A percentile compares a stretch with the other conserved stretches of the same genome.
Evolutionary conservation across 129 eudicot species (phyloP).

Genomic region (Sambucus nigra): DNA sequence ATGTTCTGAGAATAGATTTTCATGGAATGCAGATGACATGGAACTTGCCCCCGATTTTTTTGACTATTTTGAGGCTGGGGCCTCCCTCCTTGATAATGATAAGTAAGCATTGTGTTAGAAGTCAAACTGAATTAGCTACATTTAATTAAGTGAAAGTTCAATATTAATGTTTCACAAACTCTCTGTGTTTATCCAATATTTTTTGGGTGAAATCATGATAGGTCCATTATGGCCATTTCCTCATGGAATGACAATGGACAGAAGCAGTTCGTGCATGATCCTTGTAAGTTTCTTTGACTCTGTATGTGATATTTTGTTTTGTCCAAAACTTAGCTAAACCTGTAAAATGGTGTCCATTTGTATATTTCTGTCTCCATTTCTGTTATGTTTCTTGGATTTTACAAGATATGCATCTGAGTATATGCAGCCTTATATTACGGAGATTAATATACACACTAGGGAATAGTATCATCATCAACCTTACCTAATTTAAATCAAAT

Average conservation of each 20-base stretch:
- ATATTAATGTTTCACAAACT: neutral
- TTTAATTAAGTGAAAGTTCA: constrained; percentile 1
- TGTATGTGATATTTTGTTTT: neutral
- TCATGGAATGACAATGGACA: constrained; percentile 99
- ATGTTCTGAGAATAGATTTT: constrained; percentile 10
- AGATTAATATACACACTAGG: too few species aligned
- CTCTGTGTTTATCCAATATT: neutral
- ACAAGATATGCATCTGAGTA: too few species aligned
- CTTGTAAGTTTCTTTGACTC: constrained; percentile 49
- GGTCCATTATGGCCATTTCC: constrained; percentile 83
- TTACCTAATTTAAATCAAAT: too few species aligned
- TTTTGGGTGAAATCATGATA: constrained; percentile 3
- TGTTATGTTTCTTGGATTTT: too few species aligned
- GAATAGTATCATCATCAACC: too few species aligned
- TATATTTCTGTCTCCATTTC: too few species aligned
- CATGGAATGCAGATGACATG: constrained; percentile 78
- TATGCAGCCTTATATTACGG: too few species aligned
- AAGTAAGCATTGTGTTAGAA: constrained; percentile 34
- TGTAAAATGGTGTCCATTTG: neutral
- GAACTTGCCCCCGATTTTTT: constrained; percentile 93
- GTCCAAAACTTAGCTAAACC: neutral
- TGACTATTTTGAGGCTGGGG: constrained; percentile 94
- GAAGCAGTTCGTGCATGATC: constrained; percentile 91
- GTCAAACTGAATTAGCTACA: neutral
- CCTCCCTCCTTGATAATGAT: constrained; percentile 75